Base-by-base conservation (phyloP, 2,329 filamentous ascomycete genomes). In the Botryotinia convoluta region DNA sequence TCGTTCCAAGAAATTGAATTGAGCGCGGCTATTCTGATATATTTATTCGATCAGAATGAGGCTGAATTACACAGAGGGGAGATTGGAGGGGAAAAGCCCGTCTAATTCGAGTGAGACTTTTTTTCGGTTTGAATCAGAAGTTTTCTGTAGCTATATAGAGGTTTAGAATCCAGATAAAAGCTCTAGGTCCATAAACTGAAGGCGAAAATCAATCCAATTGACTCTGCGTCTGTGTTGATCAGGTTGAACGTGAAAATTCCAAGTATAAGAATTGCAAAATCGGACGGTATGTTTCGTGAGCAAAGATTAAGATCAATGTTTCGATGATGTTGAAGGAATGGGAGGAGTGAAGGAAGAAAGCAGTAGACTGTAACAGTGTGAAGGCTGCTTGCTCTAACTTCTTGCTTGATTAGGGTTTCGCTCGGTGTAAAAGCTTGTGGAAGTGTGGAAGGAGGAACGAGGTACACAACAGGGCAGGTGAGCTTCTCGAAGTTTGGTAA, bases 401-500 rank as follows among this genome's bases (percentile, higher is more conserved):
- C 35, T 35, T 72, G 35, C 37, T 65, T 26, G 60, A 22, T 59
- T 67, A 35, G 37, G 61, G 37, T 32, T 39, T 71, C 29, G 39
- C 16, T 62, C 57, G 39, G 68, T 48, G 48, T 67, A 45, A 54
- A 65, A 32, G n/a, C 32, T 67, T 60, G 70, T 72, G 70, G 45
- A 42, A 29, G 64, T 54, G 64, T 67, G 64, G 70, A 57, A 59
- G 39, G 61, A 67, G 61, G 44, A 67, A 51, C 45, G 39, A 59
- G 61, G 61, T 44, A 54, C 61, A 72, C 70, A 71, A 48, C 68
- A 71, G 68, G 61, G 48, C 70, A 72, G 70, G 61, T 68, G 70
- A 72, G 61, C 70, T 72, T 67, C 70, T 72, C 32, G 48, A 67
- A 65, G 45, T 72, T 72, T 60, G 70, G 70, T 68, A 72, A 67